Percentiles rank a stretch among this genome's conserved stretches.
phyloP scores from a whole-genome alignment of 2,329 filamentous ascomycete species.

The Ceratocystis smalleyi region DNA sequence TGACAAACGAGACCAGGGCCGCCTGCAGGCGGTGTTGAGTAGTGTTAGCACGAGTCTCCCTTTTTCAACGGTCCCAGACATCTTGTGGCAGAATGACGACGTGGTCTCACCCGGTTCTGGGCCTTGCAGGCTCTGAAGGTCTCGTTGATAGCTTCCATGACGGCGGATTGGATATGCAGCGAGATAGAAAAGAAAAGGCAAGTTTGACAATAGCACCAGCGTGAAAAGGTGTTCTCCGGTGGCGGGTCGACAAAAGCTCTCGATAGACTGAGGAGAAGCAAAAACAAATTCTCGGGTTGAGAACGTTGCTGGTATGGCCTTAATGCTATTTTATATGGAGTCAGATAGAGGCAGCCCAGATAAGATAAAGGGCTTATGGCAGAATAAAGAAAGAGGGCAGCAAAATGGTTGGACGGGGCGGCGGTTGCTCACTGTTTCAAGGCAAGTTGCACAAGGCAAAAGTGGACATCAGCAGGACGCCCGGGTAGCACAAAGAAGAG shows the following conservation, averaged over 20 bases:
- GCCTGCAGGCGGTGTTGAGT: slow-evolving; percentile 34
- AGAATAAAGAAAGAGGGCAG: not conserved
- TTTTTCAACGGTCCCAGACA: not conserved
- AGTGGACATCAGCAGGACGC: not conserved
- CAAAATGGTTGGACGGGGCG: not conserved
- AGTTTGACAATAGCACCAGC: not conserved
- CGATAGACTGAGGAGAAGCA: not conserved
- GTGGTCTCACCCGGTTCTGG: slow-evolving; percentile 36
- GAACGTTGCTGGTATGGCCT: not conserved
- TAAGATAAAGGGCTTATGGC: slow-evolving; percentile 5
- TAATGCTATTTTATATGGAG: not conserved
- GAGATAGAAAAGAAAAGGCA: not conserved
- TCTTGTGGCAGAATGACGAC: not conserved
- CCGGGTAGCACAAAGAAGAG: not conserved
- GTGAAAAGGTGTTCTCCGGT: not conserved
- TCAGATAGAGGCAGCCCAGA: not conserved
- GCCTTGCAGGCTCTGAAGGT: slow-evolving; percentile 46
- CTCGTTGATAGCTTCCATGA: slow-evolving; percentile 42
- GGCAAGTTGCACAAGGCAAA: not conserved
- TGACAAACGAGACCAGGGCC: slow-evolving; percentile 90
- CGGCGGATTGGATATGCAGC: slow-evolving; percentile 18
- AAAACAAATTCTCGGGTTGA: not conserved
- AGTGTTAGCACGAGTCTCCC: not conserved
- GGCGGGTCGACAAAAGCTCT: not conserved
- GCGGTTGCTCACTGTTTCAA: not conserved